Evolutionary conservation across 2,329 filamentous ascomycete species (phyloP), one percentile per base, ranked within the genome.

Genomic region (Trichoderma gracile): DNA sequence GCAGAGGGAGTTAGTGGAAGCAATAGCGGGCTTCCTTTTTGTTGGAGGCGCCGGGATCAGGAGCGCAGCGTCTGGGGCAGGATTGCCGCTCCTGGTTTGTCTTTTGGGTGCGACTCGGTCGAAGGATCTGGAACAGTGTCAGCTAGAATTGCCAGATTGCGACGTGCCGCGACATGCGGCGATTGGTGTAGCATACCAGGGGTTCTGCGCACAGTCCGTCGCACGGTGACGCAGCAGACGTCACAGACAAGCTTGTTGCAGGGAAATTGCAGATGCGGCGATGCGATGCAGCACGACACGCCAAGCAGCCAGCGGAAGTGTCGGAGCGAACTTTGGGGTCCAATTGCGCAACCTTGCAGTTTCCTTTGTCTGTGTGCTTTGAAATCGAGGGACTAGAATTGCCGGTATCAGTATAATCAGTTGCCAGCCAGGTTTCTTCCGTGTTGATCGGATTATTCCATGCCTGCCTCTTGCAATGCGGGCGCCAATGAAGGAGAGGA

Each of bases 331-430:
- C 30, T 21, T 23, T n/a, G 46, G 33, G 27, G 58, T 42, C 33
- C 12, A 42, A 43, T 23, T 53, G 59, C 49, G 50, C 40, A 53
- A 62, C 59, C 40, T 62, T 62, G 59, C 59, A 54, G 49, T 54
- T 62, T 46, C 49, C 42, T 23, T 14, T 14, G 33, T 38, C 33
- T 38, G 8, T 30, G 21, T 43, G 58, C 49, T 45, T 30, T 45
- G 58, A 47, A 43, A 45, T 43, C 38, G 57, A 33, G 25, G 49
- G 10, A 19, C 52, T 62, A 33, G 30, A 40, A 42, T 25, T 54
- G 47, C 59, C 40, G 15, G 30, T 33, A 45, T 54, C 49, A 62
- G 59, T 27, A 43, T 27, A 14, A 14, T 25, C 38, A 15, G 53
- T 62, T 33, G 30, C 30, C 30, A 33, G 10, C 30, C 30, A 33